These are phyloP conservation scores for Penicillium sp. DNA, from an alignment of 2,329 filamentous ascomycete species.

Conservation along the genomic window DNA sequence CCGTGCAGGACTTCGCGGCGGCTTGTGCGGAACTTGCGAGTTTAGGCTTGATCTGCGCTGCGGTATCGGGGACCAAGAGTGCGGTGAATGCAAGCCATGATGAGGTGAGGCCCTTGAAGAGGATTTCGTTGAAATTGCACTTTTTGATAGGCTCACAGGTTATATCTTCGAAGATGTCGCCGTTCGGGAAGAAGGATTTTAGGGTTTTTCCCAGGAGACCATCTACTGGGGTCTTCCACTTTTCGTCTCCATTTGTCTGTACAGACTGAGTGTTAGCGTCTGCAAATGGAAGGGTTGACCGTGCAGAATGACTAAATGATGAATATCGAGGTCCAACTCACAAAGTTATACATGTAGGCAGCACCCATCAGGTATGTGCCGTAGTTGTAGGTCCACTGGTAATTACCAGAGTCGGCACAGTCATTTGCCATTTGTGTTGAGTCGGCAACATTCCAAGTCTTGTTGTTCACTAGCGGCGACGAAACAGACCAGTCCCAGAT, in stretches of 20 bases:
- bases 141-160: slow-evolving; percentile 60
- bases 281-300: not conserved
- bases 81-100: slow-evolving; percentile 64
- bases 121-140: slow-evolving; percentile 57
- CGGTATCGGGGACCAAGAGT: slow-evolving; percentile 62
- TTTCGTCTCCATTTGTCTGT: slow-evolving; percentile 49
- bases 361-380: slow-evolving; percentile 60
- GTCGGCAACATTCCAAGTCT: slow-evolving; percentile 63
- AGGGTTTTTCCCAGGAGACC: slow-evolving; percentile 54
- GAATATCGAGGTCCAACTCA: slow-evolving; percentile 30
- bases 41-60: slow-evolving; percentile 56
- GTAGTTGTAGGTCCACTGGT: slow-evolving; percentile 68
- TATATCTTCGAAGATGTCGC: slow-evolving; percentile 48
- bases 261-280: not conserved
- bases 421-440: slow-evolving; percentile 55
- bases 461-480: slow-evolving; percentile 59
- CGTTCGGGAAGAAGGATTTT: slow-evolving; percentile 54
- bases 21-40: slow-evolving; percentile 59
- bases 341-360: slow-evolving; percentile 68
- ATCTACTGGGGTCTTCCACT: slow-evolving; percentile 59
- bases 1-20: slow-evolving; percentile 63
- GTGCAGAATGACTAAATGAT: too few species aligned
- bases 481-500: slow-evolving; percentile 62
- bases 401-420: slow-evolving; percentile 61
- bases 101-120: slow-evolving; percentile 70